Evolutionary conservation across 495 filamentous ascomycete species (phyloP).

Genomic region (Gamarada debralockiae): DNA sequence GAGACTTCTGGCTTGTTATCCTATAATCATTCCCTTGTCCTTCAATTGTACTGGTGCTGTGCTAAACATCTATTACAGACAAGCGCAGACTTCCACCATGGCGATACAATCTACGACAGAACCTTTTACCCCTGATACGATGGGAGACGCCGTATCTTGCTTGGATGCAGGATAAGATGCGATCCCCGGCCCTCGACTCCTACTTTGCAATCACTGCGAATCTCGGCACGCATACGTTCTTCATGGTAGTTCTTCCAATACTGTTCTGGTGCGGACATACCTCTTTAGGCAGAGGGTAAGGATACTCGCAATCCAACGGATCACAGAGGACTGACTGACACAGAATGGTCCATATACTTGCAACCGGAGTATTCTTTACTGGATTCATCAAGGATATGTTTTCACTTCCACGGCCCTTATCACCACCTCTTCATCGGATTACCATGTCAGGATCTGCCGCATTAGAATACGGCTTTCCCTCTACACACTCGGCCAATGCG

Average conservation of each 20-base stretch:
- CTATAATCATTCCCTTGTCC: no score
- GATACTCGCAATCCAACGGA: slow-evolving; percentile 4
- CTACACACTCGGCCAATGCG: slow-evolving; percentile 94
- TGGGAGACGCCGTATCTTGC: slow-evolving; percentile 96
- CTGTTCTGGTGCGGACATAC: slow-evolving; percentile 93
- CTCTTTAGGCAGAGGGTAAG: slow-evolving; percentile 76
- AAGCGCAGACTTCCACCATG: slow-evolving; percentile 78
- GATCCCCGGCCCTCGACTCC: slow-evolving; percentile 79
- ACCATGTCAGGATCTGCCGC: slow-evolving; percentile 95
- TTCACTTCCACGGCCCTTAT: slow-evolving; percentile 91
- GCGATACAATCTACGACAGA: slow-evolving; percentile 81
- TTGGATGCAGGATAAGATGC: slow-evolving; percentile 69
- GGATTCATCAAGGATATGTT: slow-evolving; percentile 92
- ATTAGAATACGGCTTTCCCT: slow-evolving; percentile 95
- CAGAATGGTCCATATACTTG: slow-evolving; percentile 85
- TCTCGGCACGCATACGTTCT: slow-evolving; percentile 97
- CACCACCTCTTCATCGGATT: slow-evolving; percentile 88
- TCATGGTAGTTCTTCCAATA: slow-evolving; percentile 90
- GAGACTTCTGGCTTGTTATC: no score
- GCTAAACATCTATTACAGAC: slow-evolving; percentile 48
- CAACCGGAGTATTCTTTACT: slow-evolving; percentile 85
- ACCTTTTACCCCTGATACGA: slow-evolving; percentile 79
- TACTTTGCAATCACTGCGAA: slow-evolving; percentile 98
- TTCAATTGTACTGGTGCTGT: no score
- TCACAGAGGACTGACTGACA: neutral